Evolutionary conservation across 1,284 basidiomycete species (phyloP).

Genomic region (Fomes fomentarius): DNA sequence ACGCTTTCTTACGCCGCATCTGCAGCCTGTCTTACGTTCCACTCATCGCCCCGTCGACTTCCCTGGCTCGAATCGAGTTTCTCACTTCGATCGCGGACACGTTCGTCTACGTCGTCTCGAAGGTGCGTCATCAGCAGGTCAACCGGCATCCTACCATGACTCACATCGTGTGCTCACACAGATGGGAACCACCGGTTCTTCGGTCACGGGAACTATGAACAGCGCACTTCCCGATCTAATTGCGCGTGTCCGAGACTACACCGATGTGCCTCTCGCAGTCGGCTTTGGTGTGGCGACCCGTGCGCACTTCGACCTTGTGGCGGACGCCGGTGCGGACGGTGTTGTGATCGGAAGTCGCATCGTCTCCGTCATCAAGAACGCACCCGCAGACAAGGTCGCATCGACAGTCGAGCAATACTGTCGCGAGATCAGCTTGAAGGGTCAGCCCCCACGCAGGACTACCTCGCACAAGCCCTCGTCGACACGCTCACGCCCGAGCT

Average conservation of each 20-base stretch:
- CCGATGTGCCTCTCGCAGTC: slow-evolving; percentile 87
- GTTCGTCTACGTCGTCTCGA: slow-evolving; percentile 97
- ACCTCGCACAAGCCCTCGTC: slow-evolving; percentile 22
- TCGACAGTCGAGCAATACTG: slow-evolving; percentile 79
- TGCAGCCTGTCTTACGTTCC: slow-evolving; percentile 94
- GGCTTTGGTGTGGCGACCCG: slow-evolving; percentile 97
- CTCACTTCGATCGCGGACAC: slow-evolving; percentile 92
- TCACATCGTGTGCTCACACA: slow-evolving; percentile 42
- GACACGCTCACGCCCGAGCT: slow-evolving; percentile 25
- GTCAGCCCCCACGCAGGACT: slow-evolving; percentile 40
- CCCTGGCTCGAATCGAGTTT: slow-evolving; percentile 86
- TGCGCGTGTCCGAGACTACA: slow-evolving; percentile 70
- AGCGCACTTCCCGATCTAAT: slow-evolving; percentile 80
- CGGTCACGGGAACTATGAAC: slow-evolving; percentile 75
- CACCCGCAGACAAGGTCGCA: slow-evolving; percentile 55
- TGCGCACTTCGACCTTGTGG: slow-evolving; percentile 87
- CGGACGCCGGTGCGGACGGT: slow-evolving; percentile 88
- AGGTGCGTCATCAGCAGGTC: slow-evolving; percentile 49
- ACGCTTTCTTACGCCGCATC: not conserved
- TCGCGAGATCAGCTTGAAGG: slow-evolving; percentile 68
- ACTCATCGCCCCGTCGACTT: slow-evolving; percentile 94
- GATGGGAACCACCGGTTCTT: slow-evolving; percentile 99
- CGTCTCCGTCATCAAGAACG: slow-evolving; percentile 77
- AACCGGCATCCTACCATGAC: not conserved
- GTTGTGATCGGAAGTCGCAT: slow-evolving; percentile 94